phyloP scores from a whole-genome alignment of 495 filamentous ascomycete species.

The Echria macrotheca region DNA sequence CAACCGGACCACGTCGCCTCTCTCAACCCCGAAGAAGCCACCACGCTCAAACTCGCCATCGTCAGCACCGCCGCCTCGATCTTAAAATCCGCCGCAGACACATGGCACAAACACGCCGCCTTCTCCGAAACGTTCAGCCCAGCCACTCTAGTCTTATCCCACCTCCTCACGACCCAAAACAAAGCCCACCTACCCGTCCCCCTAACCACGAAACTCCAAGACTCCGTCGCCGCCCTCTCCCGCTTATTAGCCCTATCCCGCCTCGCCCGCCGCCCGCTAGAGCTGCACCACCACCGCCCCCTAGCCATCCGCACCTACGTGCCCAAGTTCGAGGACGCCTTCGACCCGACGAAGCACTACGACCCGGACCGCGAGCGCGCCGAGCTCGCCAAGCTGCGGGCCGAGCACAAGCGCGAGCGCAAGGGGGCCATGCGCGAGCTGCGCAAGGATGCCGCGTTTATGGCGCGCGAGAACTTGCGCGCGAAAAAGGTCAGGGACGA shows the following conservation, averaged over 20 bases:
- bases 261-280: slow-evolving; percentile 65
- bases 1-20: slow-evolving; percentile 16
- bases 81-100: slow-evolving; percentile 52
- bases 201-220: slow-evolving; percentile 32
- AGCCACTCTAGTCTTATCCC: slow-evolving; percentile 47
- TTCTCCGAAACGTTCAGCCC: slow-evolving; percentile 70
- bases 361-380: slow-evolving; percentile 84
- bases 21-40: slow-evolving; percentile 29
- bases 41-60: slow-evolving; percentile 52
- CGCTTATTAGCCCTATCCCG: slow-evolving; percentile 51
- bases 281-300: slow-evolving; percentile 83
- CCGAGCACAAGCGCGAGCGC: slow-evolving; percentile 87
- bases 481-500: slow-evolving; percentile 88
- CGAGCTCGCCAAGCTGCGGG: slow-evolving; percentile 72
- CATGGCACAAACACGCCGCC: slow-evolving; percentile 62
- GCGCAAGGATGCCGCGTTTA: slow-evolving; percentile 87
- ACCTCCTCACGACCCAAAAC: slow-evolving; percentile 48
- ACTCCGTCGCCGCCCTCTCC: slow-evolving; percentile 41
- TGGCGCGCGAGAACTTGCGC: slow-evolving; percentile 79
- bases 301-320: slow-evolving; percentile 82
- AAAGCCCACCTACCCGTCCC: slow-evolving; percentile 40
- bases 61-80: slow-evolving; percentile 52
- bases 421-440: slow-evolving; percentile 95
- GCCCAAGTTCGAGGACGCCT: slow-evolving; percentile 94
- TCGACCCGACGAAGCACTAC: slow-evolving; percentile 92